These are phyloP conservation scores for Pythium vanterpoolii DNA, from an alignment of 352 stramenopile genomes.

Conservation along the genomic window DNA sequence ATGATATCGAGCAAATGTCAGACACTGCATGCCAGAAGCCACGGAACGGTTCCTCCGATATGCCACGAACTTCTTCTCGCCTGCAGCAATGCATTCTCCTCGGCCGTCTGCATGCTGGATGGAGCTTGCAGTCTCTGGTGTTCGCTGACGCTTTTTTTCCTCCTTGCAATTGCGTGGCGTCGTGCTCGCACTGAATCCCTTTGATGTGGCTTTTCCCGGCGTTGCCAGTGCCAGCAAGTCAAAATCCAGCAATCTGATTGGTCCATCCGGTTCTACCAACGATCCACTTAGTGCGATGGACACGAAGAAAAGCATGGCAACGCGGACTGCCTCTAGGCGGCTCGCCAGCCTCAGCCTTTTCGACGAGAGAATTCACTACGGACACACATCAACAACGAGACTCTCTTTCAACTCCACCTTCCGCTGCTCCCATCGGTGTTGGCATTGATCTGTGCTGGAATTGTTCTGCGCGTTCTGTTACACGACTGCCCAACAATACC, in stretches of 20 bases:
- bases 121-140: background rate
- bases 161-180: background rate
- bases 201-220: background rate
- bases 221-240: constrained; percentile 16
- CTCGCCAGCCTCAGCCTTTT: background rate
- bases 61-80: background rate
- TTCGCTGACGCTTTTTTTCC: background rate
- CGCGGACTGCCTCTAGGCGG: too few species aligned
- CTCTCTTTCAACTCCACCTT: too few species aligned
- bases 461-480: background rate
- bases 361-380: too few species aligned
- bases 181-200: background rate
- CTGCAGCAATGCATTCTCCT: background rate
- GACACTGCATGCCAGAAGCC: background rate
- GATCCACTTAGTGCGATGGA: constrained; percentile 11
- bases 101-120: background rate
- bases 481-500: background rate
- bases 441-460: too few species aligned
- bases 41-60: background rate
- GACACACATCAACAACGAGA: too few species aligned
- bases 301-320: constrained; percentile 13
- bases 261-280: background rate
- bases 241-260: constrained; percentile 12
- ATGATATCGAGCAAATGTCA: constrained; percentile 1
- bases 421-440: too few species aligned